Conservation (phyloP, 192 early-diverging fungal genomes). For the Umbelopsis vinacea region DNA sequence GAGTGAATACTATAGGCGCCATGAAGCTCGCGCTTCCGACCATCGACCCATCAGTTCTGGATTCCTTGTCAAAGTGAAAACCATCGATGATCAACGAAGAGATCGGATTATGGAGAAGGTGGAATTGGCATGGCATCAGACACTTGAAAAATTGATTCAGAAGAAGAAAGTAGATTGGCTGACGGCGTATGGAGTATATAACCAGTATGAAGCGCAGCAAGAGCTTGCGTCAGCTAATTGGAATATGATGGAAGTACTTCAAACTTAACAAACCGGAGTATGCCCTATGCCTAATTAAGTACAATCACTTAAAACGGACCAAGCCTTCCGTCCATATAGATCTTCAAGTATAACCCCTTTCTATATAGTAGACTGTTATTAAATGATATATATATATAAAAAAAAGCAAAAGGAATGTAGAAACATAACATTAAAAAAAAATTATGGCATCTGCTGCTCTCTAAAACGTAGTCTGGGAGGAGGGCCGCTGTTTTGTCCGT, state of each 20-base stretch:
- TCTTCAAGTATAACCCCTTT: background rate
- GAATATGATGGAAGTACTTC: constrained; percentile 19
- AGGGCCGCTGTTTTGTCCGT: background rate
- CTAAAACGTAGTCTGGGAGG: background rate
- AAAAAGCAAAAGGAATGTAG: too few relatives aligned
- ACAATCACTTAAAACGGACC: constrained; percentile 14
- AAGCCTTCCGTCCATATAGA: background rate
- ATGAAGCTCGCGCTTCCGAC: constrained; percentile 78
- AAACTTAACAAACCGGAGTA: background rate
- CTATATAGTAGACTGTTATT: background rate
- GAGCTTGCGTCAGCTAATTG: constrained; percentile 19
- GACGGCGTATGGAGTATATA: background rate
- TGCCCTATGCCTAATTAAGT: background rate
- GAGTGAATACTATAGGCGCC: constrained; percentile 62
- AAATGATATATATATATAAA: too few relatives aligned
- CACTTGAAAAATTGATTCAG: constrained; percentile 33
- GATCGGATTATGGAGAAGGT: constrained; percentile 52
- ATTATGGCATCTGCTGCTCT: too few relatives aligned
- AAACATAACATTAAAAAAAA: background rate
- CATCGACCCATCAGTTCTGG: constrained; percentile 83
- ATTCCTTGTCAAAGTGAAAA: constrained; percentile 66
- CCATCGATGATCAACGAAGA: constrained; percentile 57
- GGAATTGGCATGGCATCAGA: constrained; percentile 47
- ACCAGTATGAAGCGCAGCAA: background rate
- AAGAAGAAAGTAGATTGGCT: constrained; percentile 30